Percentiles rank a stretch among this genome's conserved stretches.
Evolutionary conservation across 192 early-diverging fungal species (phyloP).

Genomic region (Coemansia sp.): DNA sequence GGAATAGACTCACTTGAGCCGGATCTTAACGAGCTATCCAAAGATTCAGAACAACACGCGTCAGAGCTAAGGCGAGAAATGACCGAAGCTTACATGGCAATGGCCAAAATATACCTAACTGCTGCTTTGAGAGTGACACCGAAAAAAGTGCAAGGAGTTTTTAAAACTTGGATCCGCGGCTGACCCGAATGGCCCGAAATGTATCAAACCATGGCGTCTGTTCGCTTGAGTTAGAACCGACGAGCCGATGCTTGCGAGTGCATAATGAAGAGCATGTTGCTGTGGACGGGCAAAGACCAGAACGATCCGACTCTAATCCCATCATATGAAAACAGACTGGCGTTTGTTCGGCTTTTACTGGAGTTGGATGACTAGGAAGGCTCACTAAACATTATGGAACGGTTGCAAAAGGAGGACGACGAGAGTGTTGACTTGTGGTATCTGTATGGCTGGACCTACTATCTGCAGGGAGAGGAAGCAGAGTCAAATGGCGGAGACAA

Average conservation of each 20-base stretch:
- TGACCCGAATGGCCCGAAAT: slow-evolving; percentile 78
- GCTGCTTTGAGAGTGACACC: slow-evolving; percentile 89
- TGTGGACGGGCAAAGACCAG: slow-evolving; percentile 68
- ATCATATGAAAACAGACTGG: slow-evolving; percentile 76
- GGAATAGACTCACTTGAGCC: slow-evolving; percentile 66
- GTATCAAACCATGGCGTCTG: slow-evolving; percentile 84
- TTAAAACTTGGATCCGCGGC: slow-evolving; percentile 64
- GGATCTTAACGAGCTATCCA: slow-evolving; percentile 46
- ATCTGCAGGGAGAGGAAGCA: slow-evolving; percentile 75
- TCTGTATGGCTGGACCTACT: slow-evolving; percentile 91
- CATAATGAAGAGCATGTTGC: slow-evolving; percentile 63
- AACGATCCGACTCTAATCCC: slow-evolving; percentile 56
- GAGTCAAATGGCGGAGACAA: slow-evolving; percentile 45
- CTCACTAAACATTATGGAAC: slow-evolving; percentile 78
- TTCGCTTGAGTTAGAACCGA: slow-evolving; percentile 80
- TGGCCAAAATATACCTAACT: slow-evolving; percentile 97
- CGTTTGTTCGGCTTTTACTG: slow-evolving; percentile 78
- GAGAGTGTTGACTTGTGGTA: slow-evolving; percentile 90
- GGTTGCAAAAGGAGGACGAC: slow-evolving; percentile 86
- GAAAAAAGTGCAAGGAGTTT: slow-evolving; percentile 60
- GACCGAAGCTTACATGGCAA: slow-evolving; percentile 82
- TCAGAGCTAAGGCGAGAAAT: slow-evolving; percentile 64
- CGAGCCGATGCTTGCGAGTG: slow-evolving; percentile 73
- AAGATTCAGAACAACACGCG: slow-evolving; percentile 41
- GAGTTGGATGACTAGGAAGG: slow-evolving; percentile 75